phyloP scores from a whole-genome alignment of 106 monocot species.

The Dioscorea dumetorum region DNA sequence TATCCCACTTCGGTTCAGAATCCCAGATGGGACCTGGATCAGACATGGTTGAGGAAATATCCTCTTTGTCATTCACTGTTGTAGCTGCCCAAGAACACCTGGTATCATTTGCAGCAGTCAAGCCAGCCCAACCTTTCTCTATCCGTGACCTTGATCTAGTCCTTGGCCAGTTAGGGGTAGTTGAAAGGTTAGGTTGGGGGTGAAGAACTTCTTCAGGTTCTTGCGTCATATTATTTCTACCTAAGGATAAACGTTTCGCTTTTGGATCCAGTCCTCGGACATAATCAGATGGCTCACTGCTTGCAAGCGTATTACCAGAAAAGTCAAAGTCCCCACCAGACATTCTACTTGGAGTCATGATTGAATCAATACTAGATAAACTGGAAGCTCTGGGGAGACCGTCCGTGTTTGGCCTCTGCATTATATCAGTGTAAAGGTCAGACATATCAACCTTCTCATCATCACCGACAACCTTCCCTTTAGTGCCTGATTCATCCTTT shows the following conservation, averaged over 20 bases:
- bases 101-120: conserved; percentile 49
- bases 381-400: conserved; percentile 82
- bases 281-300: conserved; percentile 85
- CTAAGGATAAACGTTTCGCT: conserved; percentile 65
- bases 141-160: conserved; percentile 74
- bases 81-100: conserved; percentile 58
- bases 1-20: conserved; percentile 56
- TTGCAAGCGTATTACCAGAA: conserved; percentile 48
- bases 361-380: conserved; percentile 90
- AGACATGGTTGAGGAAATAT: conserved; percentile 78
- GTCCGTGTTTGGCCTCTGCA: conserved; percentile 63
- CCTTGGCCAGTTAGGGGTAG: conserved; percentile 71
- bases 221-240: conserved; percentile 48
- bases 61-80: conserved; percentile 51
- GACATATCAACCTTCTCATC: conserved; percentile 40
- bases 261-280: conserved; percentile 88
- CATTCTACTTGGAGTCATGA: conserved; percentile 67
- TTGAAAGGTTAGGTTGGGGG: conserved; percentile 45
- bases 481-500: conserved; percentile 21
- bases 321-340: conserved; percentile 55
- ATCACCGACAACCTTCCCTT: conserved; percentile 27
- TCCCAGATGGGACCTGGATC: conserved; percentile 78
- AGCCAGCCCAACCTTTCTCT: conserved; percentile 63
- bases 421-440: conserved; percentile 69
- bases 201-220: conserved; percentile 89